These are phyloP conservation scores for Tilletiopsis washingtonensis DNA, from an alignment of 1,284 basidiomycete genomes.

Conservation along the genomic window DNA sequence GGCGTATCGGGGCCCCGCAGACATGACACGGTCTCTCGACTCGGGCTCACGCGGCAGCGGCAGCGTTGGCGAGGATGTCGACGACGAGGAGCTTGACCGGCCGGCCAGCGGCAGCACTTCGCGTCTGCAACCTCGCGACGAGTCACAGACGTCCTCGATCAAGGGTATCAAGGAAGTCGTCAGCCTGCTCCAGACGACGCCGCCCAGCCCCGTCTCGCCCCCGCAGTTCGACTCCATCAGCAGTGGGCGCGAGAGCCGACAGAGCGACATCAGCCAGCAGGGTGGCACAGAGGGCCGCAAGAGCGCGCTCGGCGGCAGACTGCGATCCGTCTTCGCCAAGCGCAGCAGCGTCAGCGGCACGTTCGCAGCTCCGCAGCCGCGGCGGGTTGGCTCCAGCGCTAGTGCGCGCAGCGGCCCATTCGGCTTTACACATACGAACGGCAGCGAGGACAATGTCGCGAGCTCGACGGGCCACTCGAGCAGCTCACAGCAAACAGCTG, in stretches of 20 bases:
- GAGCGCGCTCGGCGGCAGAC: not conserved
- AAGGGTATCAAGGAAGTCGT: constrained; percentile 18
- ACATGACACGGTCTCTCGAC: not conserved
- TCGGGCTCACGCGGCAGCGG: not conserved
- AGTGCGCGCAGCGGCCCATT: not conserved
- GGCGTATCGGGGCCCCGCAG: not conserved
- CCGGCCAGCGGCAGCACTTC: not conserved
- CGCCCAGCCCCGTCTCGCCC: constrained; percentile 13
- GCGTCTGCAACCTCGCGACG: constrained; percentile 18
- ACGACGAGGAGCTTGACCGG: not conserved
- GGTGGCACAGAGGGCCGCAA: not conserved
- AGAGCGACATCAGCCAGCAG: not conserved
- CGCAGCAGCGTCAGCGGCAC: not conserved
- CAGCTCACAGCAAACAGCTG: too few relatives aligned
- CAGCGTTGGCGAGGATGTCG: constrained; percentile 4
- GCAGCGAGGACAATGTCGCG: not conserved
- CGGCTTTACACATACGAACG: not conserved
- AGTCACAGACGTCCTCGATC: not conserved
- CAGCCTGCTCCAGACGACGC: constrained; percentile 28
- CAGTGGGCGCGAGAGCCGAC: not conserved
- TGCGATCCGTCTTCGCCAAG: not conserved
- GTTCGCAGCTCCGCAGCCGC: not conserved
- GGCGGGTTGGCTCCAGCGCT: not conserved
- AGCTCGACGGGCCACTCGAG: not conserved
- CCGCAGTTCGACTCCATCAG: not conserved